phyloP scores from a whole-genome alignment of 805 yeast genomes.

The Maudiozyma serrabonitensis region DNA sequence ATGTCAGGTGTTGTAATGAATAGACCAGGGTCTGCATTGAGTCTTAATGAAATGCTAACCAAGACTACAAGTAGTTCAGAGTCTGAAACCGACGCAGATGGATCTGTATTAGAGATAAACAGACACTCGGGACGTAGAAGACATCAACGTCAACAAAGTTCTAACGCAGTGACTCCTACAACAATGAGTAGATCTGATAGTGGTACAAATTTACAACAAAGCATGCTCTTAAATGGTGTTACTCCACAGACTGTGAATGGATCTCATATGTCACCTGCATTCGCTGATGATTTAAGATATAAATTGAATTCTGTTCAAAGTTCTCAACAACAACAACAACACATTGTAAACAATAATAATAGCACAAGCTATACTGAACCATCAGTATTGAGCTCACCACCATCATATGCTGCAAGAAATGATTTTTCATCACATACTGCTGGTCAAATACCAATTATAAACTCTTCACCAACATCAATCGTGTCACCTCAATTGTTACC shows the following conservation, averaged over 20 bases:
- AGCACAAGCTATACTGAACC: neutral
- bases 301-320: slow-evolving; percentile 16
- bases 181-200: slow-evolving; percentile 20
- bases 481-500: slow-evolving; percentile 1
- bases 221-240: neutral
- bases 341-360: neutral
- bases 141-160: neutral
- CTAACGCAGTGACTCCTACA: slow-evolving; percentile 15
- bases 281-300: slow-evolving; percentile 13
- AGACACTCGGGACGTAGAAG: slow-evolving; percentile 4
- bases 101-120: neutral
- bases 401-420: neutral
- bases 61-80: slow-evolving; percentile 8
- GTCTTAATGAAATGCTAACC: slow-evolving; percentile 13
- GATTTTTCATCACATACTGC: neutral
- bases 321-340: slow-evolving; percentile 1
- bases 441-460: neutral
- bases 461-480: neutral
- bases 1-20: slow-evolving; percentile 2
- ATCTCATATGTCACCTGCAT: slow-evolving; percentile 1
- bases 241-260: no score
- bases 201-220: slow-evolving; percentile 9
- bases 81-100: slow-evolving; percentile 4
- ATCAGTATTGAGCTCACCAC: neutral
- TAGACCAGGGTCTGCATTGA: slow-evolving; percentile 20